A percentile compares a stretch with the other conserved stretches of the same genome.
Evolutionary conservation across 2,329 filamentous ascomycete species (phyloP).

Genomic region (Helotiales sp.): DNA sequence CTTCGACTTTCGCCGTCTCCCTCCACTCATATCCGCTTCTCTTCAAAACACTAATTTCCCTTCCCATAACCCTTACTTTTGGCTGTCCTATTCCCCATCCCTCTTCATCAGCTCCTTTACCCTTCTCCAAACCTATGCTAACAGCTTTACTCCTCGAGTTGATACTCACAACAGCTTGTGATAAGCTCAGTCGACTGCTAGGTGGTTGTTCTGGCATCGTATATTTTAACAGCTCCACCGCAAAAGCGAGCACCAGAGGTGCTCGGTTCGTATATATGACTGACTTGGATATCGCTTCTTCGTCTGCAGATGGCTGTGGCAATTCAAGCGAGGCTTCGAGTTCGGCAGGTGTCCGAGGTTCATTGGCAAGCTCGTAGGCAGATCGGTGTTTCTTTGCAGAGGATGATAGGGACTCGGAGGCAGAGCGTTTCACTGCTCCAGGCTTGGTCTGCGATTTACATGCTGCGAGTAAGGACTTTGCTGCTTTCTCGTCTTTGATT

Average conservation of each 20-base stretch:
- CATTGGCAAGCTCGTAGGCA: slow-evolving; percentile 29
- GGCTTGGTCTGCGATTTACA: slow-evolving; percentile 30
- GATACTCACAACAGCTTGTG: slow-evolving; percentile 79
- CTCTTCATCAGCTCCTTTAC: slow-evolving; percentile 64
- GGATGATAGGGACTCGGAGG: slow-evolving; percentile 18
- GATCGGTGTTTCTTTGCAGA: slow-evolving; percentile 30
- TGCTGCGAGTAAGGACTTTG: slow-evolving; percentile 32
- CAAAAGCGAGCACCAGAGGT: slow-evolving; percentile 79
- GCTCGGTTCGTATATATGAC: slow-evolving; percentile 75
- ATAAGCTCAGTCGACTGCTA: slow-evolving; percentile 80
- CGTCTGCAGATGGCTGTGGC: slow-evolving; percentile 53
- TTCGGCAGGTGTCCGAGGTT: slow-evolving; percentile 48
- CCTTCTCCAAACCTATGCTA: slow-evolving; percentile 69
- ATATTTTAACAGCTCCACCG: slow-evolving; percentile 69
- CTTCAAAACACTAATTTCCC: slow-evolving; percentile 74
- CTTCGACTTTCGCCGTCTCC: slow-evolving; percentile 8
- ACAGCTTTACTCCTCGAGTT: slow-evolving; percentile 78
- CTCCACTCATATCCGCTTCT: slow-evolving; percentile 70
- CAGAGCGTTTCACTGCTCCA: slow-evolving; percentile 22
- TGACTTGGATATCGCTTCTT: slow-evolving; percentile 58
- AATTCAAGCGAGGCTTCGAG: slow-evolving; percentile 63
- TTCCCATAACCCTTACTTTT: slow-evolving; percentile 68
- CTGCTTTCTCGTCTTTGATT: slow-evolving; percentile 32
- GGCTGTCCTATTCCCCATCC: slow-evolving; percentile 74
- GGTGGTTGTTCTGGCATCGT: slow-evolving; percentile 85